phyloP scores from a whole-genome alignment of 2,329 filamentous ascomycete species.

The Davidsoniella virescens region DNA sequence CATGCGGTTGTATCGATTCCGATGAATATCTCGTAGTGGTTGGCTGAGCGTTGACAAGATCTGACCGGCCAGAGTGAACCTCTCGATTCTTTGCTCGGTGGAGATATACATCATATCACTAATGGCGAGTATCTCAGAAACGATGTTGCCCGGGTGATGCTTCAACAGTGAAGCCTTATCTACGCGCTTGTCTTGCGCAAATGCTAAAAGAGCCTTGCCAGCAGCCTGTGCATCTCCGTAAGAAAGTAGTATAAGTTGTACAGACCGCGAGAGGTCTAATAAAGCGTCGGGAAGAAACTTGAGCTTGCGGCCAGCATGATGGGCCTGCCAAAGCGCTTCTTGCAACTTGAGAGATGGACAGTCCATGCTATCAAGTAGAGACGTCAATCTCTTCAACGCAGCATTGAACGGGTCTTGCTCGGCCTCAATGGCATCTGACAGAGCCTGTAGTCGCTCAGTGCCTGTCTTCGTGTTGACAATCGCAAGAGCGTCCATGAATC shows the following conservation, averaged over 20 bases:
- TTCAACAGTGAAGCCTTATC: not conserved
- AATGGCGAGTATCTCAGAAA: slow-evolving; percentile 1
- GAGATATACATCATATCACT: slow-evolving; percentile 10
- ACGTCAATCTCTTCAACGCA: not conserved
- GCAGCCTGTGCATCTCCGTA: slow-evolving; percentile 1
- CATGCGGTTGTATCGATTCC: slow-evolving; percentile 6
- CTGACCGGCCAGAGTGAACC: slow-evolving; percentile 4
- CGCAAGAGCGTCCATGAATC: not conserved
- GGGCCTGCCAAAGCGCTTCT: not conserved
- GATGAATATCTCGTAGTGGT: not conserved
- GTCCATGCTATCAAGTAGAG: not conserved
- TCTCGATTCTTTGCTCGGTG: not conserved
- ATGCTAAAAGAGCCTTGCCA: not conserved
- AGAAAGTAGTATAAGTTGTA: slow-evolving; percentile 2
- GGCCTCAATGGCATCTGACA: not conserved
- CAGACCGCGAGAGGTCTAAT: slow-evolving; percentile 4
- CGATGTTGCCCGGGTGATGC: slow-evolving; percentile 1
- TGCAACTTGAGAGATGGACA: not conserved
- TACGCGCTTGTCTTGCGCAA: slow-evolving; percentile 5
- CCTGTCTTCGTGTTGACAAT: slow-evolving; percentile 6
- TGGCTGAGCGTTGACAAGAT: slow-evolving; percentile 2
- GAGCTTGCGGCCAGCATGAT: not conserved
- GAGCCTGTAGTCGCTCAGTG: not conserved
- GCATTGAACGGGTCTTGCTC: slow-evolving; percentile 4
- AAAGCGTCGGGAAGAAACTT: not conserved